phyloP scores from a whole-genome alignment of 2,329 filamentous ascomycete genomes.

The Colletotrichum tabaci region DNA sequence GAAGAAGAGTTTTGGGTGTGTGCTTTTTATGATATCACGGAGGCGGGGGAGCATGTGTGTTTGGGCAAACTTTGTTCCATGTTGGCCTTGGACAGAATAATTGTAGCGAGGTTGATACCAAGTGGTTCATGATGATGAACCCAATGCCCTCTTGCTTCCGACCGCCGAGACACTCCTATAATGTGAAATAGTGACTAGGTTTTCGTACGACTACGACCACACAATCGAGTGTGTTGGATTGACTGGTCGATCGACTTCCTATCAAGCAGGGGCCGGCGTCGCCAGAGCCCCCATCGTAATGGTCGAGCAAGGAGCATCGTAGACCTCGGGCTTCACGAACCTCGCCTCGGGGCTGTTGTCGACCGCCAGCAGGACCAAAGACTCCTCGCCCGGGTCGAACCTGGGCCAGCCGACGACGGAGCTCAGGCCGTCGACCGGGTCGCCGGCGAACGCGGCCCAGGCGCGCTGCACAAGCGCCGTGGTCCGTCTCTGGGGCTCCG shows the following conservation, averaged over 20 bases:
- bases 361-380: conserved; percentile 47
- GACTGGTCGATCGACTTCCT: too few relatives aligned
- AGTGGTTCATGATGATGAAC: neutral
- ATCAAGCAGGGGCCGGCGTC: conserved; percentile 13
- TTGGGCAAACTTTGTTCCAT: neutral
- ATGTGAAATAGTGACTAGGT: too few relatives aligned
- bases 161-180: too few relatives aligned
- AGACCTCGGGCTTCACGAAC: conserved; percentile 47
- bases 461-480: conserved; percentile 56
- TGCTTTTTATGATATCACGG: too few relatives aligned
- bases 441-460: conserved; percentile 57
- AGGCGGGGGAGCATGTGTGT: neutral
- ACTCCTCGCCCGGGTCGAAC: conserved; percentile 48
- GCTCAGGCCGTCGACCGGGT: conserved; percentile 54
- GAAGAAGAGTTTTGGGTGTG: too few relatives aligned
- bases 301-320: conserved; percentile 46
- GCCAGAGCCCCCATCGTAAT: conserved; percentile 46
- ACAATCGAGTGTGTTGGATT: too few relatives aligned
- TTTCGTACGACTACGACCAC: too few relatives aligned
- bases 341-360: conserved; percentile 45
- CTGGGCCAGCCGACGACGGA: conserved; percentile 54
- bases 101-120: neutral
- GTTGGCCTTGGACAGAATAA: neutral
- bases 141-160: neutral
- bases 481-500: conserved; percentile 49